These are phyloP conservation scores for Schizochytrium sp. DNA, from an alignment of 108 stramenopile genomes.

Conservation along the genomic window DNA sequence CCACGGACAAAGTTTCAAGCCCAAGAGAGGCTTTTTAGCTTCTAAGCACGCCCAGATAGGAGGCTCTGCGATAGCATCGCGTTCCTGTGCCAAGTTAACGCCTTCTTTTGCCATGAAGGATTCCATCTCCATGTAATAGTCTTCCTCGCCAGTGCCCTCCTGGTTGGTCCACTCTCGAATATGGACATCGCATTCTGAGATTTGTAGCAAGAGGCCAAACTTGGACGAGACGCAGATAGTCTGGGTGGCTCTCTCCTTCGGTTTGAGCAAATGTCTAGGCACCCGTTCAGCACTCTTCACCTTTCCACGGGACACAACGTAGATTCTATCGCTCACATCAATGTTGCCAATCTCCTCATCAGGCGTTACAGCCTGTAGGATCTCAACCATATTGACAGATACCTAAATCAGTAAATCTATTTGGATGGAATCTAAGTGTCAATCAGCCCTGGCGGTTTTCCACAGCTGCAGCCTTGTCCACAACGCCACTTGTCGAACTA, in stretches of 20 bases:
- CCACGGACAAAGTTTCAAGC: not conserved
- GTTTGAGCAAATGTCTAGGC: not conserved
- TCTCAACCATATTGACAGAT: not conserved
- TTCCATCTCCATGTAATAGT: slow-evolving; percentile 28
- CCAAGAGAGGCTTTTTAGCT: not conserved
- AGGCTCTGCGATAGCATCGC: not conserved
- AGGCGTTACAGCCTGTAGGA: not conserved
- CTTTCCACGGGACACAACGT: slow-evolving; percentile 19
- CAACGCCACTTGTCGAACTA: no score
- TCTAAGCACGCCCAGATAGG: not conserved
- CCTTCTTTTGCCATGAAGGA: slow-evolving; percentile 5
- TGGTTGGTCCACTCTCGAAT: slow-evolving; percentile 47
- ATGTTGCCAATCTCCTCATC: not conserved
- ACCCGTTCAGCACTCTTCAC: slow-evolving; percentile 1
- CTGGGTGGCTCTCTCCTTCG: not conserved
- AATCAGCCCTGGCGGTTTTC: no score
- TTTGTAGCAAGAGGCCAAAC: slow-evolving; percentile 19
- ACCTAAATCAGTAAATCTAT: not conserved
- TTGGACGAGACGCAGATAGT: not conserved
- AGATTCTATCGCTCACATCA: not conserved
- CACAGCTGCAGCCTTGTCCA: no score
- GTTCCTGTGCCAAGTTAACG: not conserved
- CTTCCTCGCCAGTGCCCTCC: slow-evolving; percentile 11
- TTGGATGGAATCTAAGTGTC: no score
- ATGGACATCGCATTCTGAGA: not conserved